Conservation (phyloP, 345 rosid species). For the Pelargonium nanum region DNA sequence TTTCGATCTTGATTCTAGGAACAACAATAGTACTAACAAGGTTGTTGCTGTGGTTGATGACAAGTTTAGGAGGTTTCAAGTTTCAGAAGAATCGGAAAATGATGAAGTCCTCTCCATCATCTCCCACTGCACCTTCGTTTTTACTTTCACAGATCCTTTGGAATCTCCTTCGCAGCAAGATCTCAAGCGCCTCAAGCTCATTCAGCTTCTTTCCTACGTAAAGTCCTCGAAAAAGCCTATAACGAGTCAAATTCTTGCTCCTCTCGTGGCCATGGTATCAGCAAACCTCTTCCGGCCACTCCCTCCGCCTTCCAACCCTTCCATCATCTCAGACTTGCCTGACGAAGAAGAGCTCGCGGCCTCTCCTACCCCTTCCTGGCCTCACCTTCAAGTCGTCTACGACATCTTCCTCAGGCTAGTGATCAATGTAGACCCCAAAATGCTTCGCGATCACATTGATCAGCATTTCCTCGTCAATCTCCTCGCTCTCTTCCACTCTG, state of each 20-base stretch:
- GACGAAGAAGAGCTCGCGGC: slow-evolving; percentile 38
- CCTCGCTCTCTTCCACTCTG: slow-evolving; percentile 43
- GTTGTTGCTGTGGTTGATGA: slow-evolving; percentile 10
- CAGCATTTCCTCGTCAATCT: slow-evolving; percentile 31
- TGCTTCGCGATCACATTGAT: slow-evolving; percentile 28
- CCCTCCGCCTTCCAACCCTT: slow-evolving; percentile 25
- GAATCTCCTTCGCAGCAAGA: slow-evolving; percentile 50
- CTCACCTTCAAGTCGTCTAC: slow-evolving; percentile 42
- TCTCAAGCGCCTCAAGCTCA: slow-evolving; percentile 35
- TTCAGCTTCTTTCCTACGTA: slow-evolving; percentile 28
- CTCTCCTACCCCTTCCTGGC: slow-evolving; percentile 29
- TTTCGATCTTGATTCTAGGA: slow-evolving; percentile 28
- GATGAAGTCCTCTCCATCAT: slow-evolving; percentile 28
- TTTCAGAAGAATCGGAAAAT: slow-evolving; percentile 14
- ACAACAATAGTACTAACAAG: neutral
- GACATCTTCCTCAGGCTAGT: slow-evolving; percentile 38
- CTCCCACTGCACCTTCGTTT: slow-evolving; percentile 25
- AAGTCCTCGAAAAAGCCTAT: slow-evolving; percentile 23
- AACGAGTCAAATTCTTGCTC: slow-evolving; percentile 18
- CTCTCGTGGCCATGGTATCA: slow-evolving; percentile 40
- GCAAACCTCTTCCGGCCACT: slow-evolving; percentile 49
- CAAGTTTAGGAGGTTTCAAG: slow-evolving; percentile 2
- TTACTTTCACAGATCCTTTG: slow-evolving; percentile 36
- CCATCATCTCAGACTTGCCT: slow-evolving; percentile 13
- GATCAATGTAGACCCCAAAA: slow-evolving; percentile 24